These are phyloP conservation scores for Botrytis squamosa DNA, from an alignment of 2,329 filamentous ascomycete species.

Conservation along the genomic window DNA sequence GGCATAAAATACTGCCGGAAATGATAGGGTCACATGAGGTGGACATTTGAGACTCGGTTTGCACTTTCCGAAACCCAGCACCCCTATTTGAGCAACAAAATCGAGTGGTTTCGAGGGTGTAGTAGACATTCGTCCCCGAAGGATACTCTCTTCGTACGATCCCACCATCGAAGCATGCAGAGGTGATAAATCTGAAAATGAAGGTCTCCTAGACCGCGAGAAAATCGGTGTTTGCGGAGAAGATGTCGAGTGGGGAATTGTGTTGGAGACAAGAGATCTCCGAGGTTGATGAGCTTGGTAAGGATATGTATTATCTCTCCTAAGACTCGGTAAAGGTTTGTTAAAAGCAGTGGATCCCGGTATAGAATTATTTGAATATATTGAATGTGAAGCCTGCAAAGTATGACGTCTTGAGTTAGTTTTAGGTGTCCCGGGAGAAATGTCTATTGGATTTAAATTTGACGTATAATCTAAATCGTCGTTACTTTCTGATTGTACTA, in stretches of 20 bases:
- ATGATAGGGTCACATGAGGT: slow-evolving; percentile 83
- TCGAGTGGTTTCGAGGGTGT: slow-evolving; percentile 89
- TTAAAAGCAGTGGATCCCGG: slow-evolving; percentile 44
- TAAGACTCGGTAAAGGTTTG: slow-evolving; percentile 46
- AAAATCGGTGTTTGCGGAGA: slow-evolving; percentile 53
- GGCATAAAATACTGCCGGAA: slow-evolving; percentile 94
- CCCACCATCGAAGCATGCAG: slow-evolving; percentile 93
- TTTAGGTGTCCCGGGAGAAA: slow-evolving; percentile 41
- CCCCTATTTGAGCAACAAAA: slow-evolving; percentile 93
- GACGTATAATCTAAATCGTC: slow-evolving; percentile 68
- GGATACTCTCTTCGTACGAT: slow-evolving; percentile 95
- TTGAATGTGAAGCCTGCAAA: slow-evolving; percentile 60
- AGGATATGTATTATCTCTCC: slow-evolving; percentile 63
- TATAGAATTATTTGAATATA: slow-evolving; percentile 44
- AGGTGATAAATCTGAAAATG: slow-evolving; percentile 72
- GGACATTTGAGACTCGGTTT: slow-evolving; percentile 83
- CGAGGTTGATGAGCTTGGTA: slow-evolving; percentile 79
- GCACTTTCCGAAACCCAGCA: slow-evolving; percentile 85
- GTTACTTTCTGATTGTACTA: slow-evolving; percentile 86
- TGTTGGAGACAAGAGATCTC: slow-evolving; percentile 65
- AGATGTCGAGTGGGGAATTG: slow-evolving; percentile 43
- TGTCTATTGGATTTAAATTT: slow-evolving; percentile 51
- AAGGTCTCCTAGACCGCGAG: slow-evolving; percentile 62
- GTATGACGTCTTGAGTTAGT: slow-evolving; percentile 64
- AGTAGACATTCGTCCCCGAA: slow-evolving; percentile 94